A percentile compares a stretch with the other conserved stretches of the same genome.
These are phyloP conservation scores for Centella asiatica DNA, from an alignment of 129 eudicot genomes.

Conservation along the genomic window DNA sequence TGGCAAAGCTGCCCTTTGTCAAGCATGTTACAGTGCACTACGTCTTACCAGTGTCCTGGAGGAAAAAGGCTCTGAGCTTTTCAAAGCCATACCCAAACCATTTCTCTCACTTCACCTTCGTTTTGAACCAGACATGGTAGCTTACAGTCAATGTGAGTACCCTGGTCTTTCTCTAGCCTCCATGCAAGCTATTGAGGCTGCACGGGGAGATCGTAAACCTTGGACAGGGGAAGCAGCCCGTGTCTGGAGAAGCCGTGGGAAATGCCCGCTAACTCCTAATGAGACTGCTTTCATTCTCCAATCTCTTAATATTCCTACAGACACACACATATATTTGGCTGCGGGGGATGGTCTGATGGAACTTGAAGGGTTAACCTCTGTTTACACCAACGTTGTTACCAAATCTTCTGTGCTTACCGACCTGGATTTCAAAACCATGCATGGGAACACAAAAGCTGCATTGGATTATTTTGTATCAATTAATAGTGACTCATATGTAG, in stretches of 20 bases:
- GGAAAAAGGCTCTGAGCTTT: conserved; percentile 64
- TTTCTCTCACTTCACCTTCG: conserved; percentile 96
- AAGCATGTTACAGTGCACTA: conserved; percentile 87
- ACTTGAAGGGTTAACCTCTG: conserved; percentile 67
- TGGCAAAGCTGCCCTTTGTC: conserved; percentile 92
- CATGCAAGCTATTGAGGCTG: conserved; percentile 63
- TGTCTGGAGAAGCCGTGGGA: conserved; percentile 85
- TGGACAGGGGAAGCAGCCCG: conserved; percentile 84
- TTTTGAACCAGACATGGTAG: conserved; percentile 99
- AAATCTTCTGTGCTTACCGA: conserved; percentile 55
- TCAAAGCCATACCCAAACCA: conserved; percentile 90
- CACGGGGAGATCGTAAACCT: conserved; percentile 80
- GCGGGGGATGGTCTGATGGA: conserved; percentile 97
- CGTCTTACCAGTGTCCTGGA: conserved; percentile 58
- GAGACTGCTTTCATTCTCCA: conserved; percentile 82
- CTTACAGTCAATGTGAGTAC: conserved; percentile 91
- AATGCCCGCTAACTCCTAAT: conserved; percentile 90
- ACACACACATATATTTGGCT: conserved; percentile 77
- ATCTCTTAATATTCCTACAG: conserved; percentile 64
- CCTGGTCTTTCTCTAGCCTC: conserved; percentile 53
- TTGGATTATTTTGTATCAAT: conserved; percentile 88
- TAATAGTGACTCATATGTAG: conserved; percentile 79
- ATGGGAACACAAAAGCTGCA: conserved; percentile 96
- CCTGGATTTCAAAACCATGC: conserved; percentile 73
- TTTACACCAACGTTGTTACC: conserved; percentile 56